These are phyloP conservation scores for Dendrothele bispora DNA, from an alignment of 768 basidiomycete species.

Conservation along the genomic window DNA sequence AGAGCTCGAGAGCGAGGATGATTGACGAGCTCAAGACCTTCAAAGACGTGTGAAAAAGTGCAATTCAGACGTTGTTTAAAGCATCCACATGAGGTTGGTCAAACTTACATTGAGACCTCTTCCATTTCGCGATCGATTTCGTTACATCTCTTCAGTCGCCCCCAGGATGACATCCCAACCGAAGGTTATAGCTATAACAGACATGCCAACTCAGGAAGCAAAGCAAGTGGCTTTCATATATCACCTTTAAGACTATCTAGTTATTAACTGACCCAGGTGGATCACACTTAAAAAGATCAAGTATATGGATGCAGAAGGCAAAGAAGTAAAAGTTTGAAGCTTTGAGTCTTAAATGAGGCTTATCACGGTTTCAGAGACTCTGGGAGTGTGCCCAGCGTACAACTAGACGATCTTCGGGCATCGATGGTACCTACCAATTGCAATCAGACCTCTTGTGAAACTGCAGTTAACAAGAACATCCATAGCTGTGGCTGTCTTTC, in stretches of 20 bases:
- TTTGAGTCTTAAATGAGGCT: background rate
- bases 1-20: no score
- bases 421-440: slow-evolving; percentile 62
- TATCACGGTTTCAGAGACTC: slow-evolving; percentile 46
- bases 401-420: slow-evolving; percentile 71
- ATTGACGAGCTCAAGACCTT: no score
- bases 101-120: background rate
- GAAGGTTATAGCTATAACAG: slow-evolving; percentile 51
- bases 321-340: slow-evolving; percentile 48
- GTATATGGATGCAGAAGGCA: slow-evolving; percentile 78
- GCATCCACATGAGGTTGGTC: no score
- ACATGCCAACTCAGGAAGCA: slow-evolving; percentile 55
- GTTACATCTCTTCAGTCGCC: background rate
- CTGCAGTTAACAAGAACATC: background rate
- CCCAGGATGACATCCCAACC: slow-evolving; percentile 29
- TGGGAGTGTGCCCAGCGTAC: slow-evolving; percentile 92
- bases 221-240: slow-evolving; percentile 40
- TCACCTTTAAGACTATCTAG: background rate
- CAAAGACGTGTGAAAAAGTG: no score
- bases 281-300: slow-evolving; percentile 79
- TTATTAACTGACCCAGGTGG: slow-evolving; percentile 55
- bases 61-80: no score
- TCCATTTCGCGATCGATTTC: no score
- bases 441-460: background rate
- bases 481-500: slow-evolving; percentile 81